phyloP scores from a whole-genome alignment of 306 rosid species.

The Vigna mungo region DNA sequence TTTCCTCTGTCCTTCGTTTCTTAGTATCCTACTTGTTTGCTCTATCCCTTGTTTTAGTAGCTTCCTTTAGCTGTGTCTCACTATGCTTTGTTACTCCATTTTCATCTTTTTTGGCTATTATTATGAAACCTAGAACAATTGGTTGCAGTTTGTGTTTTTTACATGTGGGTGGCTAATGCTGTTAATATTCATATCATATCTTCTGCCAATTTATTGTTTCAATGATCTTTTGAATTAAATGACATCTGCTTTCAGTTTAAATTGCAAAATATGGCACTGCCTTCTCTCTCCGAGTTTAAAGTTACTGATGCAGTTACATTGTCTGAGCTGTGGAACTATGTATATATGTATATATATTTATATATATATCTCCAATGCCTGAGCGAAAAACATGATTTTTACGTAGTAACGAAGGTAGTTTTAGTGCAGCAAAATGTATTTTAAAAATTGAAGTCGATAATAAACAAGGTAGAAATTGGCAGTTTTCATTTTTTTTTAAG shows the following conservation, averaged over 20 bases:
- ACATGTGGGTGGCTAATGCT: constrained; percentile 49
- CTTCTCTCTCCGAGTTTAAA: background rate
- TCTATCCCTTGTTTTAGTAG: constrained; percentile 54
- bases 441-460: background rate
- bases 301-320: background rate
- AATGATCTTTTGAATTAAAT: constrained; percentile 23
- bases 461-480: too few relatives aligned
- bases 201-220: constrained; percentile 28
- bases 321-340: too few relatives aligned
- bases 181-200: constrained; percentile 49
- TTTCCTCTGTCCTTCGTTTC: constrained; percentile 52
- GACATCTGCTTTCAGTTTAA: background rate
- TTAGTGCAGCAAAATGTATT: background rate
- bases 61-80: constrained; percentile 54
- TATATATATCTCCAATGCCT: too few relatives aligned
- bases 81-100: constrained; percentile 51
- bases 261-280: background rate
- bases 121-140: constrained; percentile 59
- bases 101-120: constrained; percentile 44
- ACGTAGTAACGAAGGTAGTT: too few relatives aligned
- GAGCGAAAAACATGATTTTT: too few relatives aligned
- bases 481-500: background rate
- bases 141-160: constrained; percentile 57
- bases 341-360: too few relatives aligned
- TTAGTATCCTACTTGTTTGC: constrained; percentile 56